Base-by-base conservation (phyloP, 495 filamentous ascomycete species). In the Parmelia sp. region DNA sequence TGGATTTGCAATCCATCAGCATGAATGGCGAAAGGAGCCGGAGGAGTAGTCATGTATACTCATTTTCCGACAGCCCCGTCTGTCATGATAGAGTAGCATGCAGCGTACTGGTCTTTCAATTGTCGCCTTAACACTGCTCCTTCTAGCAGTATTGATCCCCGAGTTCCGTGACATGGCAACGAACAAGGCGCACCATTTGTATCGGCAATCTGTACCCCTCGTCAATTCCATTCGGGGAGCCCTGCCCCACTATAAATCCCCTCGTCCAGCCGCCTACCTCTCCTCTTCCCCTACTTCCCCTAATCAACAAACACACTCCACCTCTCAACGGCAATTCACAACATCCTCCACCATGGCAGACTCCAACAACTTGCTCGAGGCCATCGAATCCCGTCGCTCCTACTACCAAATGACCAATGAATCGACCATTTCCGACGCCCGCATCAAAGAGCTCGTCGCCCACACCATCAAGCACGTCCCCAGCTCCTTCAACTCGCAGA, bases 401-500 rank as follows among this genome's bases (percentile, higher is more conserved):
- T 76, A 80, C 70, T 82, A 83, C 70, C 65, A 74, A 42, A 74
- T 84, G 36, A 75, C 73, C 65, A 73, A 75, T 61, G 74, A 73
- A 49, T 77, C 76, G 63, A 73, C 78, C 31, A 74, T 83, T 56
- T 65, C 79, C 9, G 81, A 84, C 69, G 67, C 70, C 63, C 74
- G 77, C 66, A 76, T 84, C 70, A 75, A 80, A 62, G 74, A 80
- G 58, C 73, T 84, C 55, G 77, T 83, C 67, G 71, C 77, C 53
- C 65, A 76, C 14, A 77, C 79, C 60, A 74, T 84, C 64, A 71
- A 77, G 57, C 73, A 79, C 60, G 72, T 78, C 29, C 82, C 82
- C 63, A 80, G 76, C 65, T 72, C 82, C 10, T 84, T 83, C 75
- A 83, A 84, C 71, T 82, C 79, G 39, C 82, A 84, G 64, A 80